Conservation (phyloP, 345 rosid genomes). For the Rhodamnia argentea region DNA sequence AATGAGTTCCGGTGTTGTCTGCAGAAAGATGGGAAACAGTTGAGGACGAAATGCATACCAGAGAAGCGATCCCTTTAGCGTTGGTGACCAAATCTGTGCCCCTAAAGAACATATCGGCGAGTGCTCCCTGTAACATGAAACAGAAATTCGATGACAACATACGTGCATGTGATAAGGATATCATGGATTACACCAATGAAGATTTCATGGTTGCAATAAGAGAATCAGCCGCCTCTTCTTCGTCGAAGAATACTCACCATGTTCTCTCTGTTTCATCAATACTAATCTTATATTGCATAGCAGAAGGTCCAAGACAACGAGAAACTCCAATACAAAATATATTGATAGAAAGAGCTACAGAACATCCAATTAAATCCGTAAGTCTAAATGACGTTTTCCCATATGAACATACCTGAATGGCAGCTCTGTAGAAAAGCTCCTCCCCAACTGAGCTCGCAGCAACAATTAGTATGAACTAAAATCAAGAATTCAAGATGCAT, state of each 20-base stretch:
- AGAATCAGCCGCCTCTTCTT: background rate
- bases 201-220: background rate
- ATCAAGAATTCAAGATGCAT: background rate
- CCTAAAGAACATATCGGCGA: constrained; percentile 77
- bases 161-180: background rate
- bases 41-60: constrained; percentile 34
- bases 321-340: background rate
- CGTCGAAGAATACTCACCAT: background rate
- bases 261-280: background rate
- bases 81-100: constrained; percentile 60
- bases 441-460: constrained; percentile 95
- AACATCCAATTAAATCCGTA: background rate
- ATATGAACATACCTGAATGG: constrained; percentile 61
- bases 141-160: background rate
- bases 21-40: background rate
- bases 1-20: background rate
- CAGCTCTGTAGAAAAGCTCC: constrained; percentile 97
- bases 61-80: constrained; percentile 70
- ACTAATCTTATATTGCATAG: background rate
- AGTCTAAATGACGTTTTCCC: background rate
- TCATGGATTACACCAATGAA: background rate
- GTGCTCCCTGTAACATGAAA: constrained; percentile 48
- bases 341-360: background rate
- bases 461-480: constrained; percentile 69
- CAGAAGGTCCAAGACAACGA: background rate